A percentile compares a stretch with the other conserved stretches of the same genome.
Evolutionary conservation across 306 rosid genomes (phyloP).

Genomic region (Notholithocarpus densiflorus): DNA sequence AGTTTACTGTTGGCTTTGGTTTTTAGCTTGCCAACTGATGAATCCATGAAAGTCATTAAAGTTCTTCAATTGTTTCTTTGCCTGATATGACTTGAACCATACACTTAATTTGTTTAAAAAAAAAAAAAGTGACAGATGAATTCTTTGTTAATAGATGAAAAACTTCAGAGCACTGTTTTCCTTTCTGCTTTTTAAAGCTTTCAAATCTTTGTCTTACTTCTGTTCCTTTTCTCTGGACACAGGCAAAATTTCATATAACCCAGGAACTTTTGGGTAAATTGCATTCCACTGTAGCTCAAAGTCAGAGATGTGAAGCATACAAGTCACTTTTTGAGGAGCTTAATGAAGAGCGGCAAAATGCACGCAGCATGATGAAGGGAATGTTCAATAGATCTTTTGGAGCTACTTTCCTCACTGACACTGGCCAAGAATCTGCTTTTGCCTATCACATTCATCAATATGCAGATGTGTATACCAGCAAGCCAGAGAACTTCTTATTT

Average conservation of each 20-base stretch:
- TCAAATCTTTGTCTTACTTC: slow-evolving; percentile 7
- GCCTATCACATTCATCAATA: slow-evolving; percentile 93
- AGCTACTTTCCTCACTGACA: slow-evolving; percentile 83
- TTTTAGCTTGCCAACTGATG: background rate
- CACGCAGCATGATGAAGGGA: slow-evolving; percentile 64
- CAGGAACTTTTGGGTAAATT: slow-evolving; percentile 84
- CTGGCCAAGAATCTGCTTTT: slow-evolving; percentile 97
- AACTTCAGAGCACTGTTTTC: slow-evolving; percentile 8
- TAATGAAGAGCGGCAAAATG: slow-evolving; percentile 58
- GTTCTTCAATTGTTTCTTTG: background rate
- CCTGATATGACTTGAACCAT: slow-evolving; percentile 11
- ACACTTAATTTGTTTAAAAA: background rate
- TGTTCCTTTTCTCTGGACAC: slow-evolving; percentile 29
- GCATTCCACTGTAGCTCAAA: slow-evolving; percentile 63
- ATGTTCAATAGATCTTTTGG: slow-evolving; percentile 87
- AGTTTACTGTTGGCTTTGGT: background rate
- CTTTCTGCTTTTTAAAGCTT: slow-evolving; percentile 11
- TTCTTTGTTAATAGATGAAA: slow-evolving; percentile 13
- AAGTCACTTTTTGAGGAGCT: slow-evolving; percentile 64
- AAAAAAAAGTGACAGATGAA: slow-evolving; percentile 4
- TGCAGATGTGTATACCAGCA: slow-evolving; percentile 98
- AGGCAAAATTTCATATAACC: slow-evolving; percentile 89
- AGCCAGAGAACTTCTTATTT: slow-evolving; percentile 84
- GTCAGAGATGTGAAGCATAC: slow-evolving; percentile 46
- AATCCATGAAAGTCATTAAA: background rate